Evolutionary conservation across 2,329 filamentous ascomycete genomes (phyloP).

Genomic region (Didymella glomerata): DNA sequence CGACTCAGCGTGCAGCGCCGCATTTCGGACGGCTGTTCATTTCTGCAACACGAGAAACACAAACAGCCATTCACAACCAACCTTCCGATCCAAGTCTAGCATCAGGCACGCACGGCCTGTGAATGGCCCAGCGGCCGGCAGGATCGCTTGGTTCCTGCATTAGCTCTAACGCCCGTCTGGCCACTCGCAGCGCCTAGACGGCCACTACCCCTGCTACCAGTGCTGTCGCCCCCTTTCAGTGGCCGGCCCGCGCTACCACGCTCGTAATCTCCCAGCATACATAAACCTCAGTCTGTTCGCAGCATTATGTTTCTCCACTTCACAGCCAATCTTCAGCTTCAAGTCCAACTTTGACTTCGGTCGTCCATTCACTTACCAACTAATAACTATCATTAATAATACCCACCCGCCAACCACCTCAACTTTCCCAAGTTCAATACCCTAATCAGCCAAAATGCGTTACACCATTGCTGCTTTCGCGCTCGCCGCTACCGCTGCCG

Average conservation of each 20-base stretch:
- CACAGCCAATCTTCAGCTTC: constrained; percentile 50
- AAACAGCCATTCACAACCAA: constrained; percentile 33
- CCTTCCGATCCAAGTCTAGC: constrained; percentile 44
- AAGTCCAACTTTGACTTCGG: constrained; percentile 51
- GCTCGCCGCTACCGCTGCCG: constrained; percentile 44
- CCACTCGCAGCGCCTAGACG: constrained; percentile 42
- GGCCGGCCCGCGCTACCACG: constrained; percentile 48
- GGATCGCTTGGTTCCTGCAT: constrained; percentile 48
- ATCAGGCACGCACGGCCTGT: constrained; percentile 32
- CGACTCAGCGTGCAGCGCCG: constrained; percentile 33
- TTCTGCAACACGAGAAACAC: constrained; percentile 46
- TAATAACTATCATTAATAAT: constrained; percentile 53
- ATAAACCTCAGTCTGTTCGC: constrained; percentile 42
- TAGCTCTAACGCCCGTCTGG: constrained; percentile 41
- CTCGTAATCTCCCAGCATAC: constrained; percentile 51
- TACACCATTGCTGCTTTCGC: constrained; percentile 47
- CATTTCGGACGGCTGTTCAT: constrained; percentile 36
- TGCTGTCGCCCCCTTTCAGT: constrained; percentile 42
- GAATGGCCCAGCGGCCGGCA: constrained; percentile 40
- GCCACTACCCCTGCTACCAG: constrained; percentile 38
- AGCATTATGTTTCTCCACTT: constrained; percentile 40
- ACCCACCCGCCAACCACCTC: constrained; percentile 34
- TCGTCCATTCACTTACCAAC: constrained; percentile 54
- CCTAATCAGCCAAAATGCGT: constrained; percentile 53
- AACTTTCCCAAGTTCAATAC: constrained; percentile 40